phyloP scores from a whole-genome alignment of 2,329 filamentous ascomycete genomes.

The Aschersonia sp. region DNA sequence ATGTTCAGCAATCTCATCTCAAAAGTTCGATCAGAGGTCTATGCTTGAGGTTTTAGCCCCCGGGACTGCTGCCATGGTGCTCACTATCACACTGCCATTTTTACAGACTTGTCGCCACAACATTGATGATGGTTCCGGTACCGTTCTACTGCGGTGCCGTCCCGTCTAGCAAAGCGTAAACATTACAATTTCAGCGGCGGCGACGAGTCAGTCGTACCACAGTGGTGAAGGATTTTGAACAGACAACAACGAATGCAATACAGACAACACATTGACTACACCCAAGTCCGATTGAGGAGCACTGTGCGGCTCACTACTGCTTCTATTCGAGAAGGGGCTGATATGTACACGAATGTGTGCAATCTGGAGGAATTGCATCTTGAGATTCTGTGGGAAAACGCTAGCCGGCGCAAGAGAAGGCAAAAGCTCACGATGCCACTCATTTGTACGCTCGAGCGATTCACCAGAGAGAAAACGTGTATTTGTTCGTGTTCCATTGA shows the following conservation, averaged over 20 bases:
- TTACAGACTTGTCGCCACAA: constrained; percentile 35
- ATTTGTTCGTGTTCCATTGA: too few relatives aligned
- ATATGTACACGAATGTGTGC: too few relatives aligned
- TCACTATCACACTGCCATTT: constrained; percentile 31
- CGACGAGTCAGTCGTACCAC: neutral
- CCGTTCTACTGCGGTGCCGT: constrained; percentile 21
- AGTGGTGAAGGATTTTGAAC: neutral
- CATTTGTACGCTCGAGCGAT: too few relatives aligned
- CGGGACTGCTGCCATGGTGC: constrained; percentile 20
- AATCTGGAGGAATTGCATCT: too few relatives aligned
- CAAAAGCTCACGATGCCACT: too few relatives aligned
- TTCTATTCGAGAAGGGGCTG: constrained; percentile 22
- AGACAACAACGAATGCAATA: neutral
- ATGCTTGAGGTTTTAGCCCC: constrained; percentile 51
- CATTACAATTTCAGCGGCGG: constrained; percentile 7
- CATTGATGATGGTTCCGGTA: constrained; percentile 37
- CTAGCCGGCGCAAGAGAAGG: too few relatives aligned
- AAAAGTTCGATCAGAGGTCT: constrained; percentile 42
- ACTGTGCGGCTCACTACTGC: constrained; percentile 22
- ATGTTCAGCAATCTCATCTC: constrained; percentile 43
- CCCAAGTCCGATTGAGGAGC: constrained; percentile 25
- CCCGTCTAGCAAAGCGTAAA: constrained; percentile 16
- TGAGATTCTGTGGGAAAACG: too few relatives aligned
- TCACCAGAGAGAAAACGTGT: too few relatives aligned
- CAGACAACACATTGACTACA: constrained; percentile 6